Evolutionary conservation across 129 eudicot species (phyloP).

Genomic region (Artemisia argyi): DNA sequence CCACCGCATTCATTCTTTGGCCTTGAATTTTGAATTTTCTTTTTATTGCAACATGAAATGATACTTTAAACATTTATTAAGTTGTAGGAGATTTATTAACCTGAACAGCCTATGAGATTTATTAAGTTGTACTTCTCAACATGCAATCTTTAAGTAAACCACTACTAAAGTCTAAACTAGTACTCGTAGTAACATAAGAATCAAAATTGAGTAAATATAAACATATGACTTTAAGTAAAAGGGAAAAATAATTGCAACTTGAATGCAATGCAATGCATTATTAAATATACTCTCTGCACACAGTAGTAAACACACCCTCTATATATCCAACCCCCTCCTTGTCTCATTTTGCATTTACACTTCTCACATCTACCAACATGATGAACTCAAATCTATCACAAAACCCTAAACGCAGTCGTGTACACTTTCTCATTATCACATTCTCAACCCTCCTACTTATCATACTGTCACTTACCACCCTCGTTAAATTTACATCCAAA

Average conservation of each 20-base stretch:
- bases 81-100: too few relatives aligned
- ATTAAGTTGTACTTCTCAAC: too few relatives aligned
- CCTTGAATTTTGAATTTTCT: too few relatives aligned
- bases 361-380: slow-evolving; percentile 29
- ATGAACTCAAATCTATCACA: slow-evolving; percentile 20
- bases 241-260: not conserved
- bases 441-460: slow-evolving; percentile 38
- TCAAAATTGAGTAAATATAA: too few relatives aligned
- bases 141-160: too few relatives aligned
- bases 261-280: not conserved
- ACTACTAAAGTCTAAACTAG: too few relatives aligned
- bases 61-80: too few relatives aligned
- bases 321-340: slow-evolving; percentile 20
- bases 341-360: slow-evolving; percentile 27
- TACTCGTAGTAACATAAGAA: too few relatives aligned
- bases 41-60: too few relatives aligned
- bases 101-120: too few relatives aligned
- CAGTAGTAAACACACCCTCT: slow-evolving; percentile 4
- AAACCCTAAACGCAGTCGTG: slow-evolving; percentile 32
- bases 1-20: too few relatives aligned
- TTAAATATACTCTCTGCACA: slow-evolving; percentile 4
- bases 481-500: slow-evolving; percentile 16
- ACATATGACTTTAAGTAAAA: not conserved
- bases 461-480: slow-evolving; percentile 28
- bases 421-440: slow-evolving; percentile 33